phyloP scores from a whole-genome alignment of 1,284 basidiomycete genomes.

The Ganoderma lingzhi region DNA sequence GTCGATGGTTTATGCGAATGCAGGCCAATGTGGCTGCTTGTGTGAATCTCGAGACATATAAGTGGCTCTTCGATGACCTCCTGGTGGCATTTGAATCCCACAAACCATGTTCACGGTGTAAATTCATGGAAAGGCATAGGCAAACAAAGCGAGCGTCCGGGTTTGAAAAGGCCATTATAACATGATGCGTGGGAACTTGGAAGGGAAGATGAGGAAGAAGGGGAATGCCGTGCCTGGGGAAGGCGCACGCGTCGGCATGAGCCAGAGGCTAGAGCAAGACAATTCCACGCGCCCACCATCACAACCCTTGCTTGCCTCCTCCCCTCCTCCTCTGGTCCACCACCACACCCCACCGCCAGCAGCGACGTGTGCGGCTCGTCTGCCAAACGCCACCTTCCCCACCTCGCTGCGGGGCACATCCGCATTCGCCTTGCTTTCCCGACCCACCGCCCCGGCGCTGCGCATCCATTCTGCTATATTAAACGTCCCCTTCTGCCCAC shows the following conservation, averaged over 20 bases:
- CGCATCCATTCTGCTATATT: conserved; percentile 26
- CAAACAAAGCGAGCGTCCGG: not conserved
- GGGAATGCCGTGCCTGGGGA: conserved; percentile 19
- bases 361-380: conserved; percentile 15
- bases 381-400: conserved; percentile 8
- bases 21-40: not conserved
- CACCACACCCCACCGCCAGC: conserved; percentile 1
- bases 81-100: not conserved
- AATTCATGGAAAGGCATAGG: too few species aligned
- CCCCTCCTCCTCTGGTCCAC: not conserved
- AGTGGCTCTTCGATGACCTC: not conserved
- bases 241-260: not conserved
- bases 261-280: not conserved
- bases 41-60: not conserved
- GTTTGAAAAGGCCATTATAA: not conserved
- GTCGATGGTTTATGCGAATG: not conserved
- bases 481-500: conserved; percentile 4
- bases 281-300: conserved; percentile 9
- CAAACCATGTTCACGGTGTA: not conserved
- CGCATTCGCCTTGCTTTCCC: conserved; percentile 22
- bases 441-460: conserved; percentile 25
- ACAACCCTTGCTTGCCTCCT: conserved; percentile 11
- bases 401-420: conserved; percentile 21
- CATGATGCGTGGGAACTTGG: conserved; percentile 1
- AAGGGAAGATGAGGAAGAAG: conserved; percentile 11